Base-by-base conservation (phyloP, 2,329 filamentous ascomycete species). In the Hypoxylon sp. region DNA sequence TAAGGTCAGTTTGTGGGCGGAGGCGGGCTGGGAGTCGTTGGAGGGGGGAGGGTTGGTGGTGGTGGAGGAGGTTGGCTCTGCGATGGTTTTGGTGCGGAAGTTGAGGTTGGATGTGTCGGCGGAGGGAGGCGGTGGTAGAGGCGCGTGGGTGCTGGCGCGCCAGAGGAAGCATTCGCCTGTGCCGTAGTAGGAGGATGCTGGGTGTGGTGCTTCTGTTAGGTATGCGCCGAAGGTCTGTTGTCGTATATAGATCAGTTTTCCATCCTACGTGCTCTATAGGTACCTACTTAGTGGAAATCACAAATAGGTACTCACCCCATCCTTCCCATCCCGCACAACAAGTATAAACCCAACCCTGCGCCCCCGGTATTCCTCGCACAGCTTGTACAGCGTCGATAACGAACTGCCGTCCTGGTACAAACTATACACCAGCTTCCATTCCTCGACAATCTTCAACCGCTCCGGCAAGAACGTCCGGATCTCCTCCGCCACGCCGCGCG, bases 101-200 rank as follows among this genome's bases (percentile, higher is more conserved):
- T 76, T 75, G 36, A 86, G 75, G 72, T 85, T 75, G 2, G 81
- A 82, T 1, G 84, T 86, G 74, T 87, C 83, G 70, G 82, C 80
- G 3, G 86, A 87, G 0, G 92, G 92, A 0, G 91, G 92, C 0
- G 90, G 91, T 1, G 92, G 92, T 0, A 93, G 83, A 0, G 88
- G 80, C 1, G 89, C 84, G 34, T 94, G 83, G 3, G 91, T 81
- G 48, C 89, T 89, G 0, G 92, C 91, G 51, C 92, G 89, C 93
- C 93, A 97, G 70, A 97, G 87, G 79, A 97, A 99, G 80, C 95
- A 98, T 80, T 99, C 96, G 75, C 96, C 96, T 11, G 93, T 98
- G 75, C 96, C 96, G 79, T 93, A 99, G 83, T 97, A 99, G 70
- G 94, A 92, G 2, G 93, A 82, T 1, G 89, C 84, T 0, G 93